These are phyloP conservation scores for Phytopythium boreale DNA, from an alignment of 352 stramenopile species.

Conservation along the genomic window DNA sequence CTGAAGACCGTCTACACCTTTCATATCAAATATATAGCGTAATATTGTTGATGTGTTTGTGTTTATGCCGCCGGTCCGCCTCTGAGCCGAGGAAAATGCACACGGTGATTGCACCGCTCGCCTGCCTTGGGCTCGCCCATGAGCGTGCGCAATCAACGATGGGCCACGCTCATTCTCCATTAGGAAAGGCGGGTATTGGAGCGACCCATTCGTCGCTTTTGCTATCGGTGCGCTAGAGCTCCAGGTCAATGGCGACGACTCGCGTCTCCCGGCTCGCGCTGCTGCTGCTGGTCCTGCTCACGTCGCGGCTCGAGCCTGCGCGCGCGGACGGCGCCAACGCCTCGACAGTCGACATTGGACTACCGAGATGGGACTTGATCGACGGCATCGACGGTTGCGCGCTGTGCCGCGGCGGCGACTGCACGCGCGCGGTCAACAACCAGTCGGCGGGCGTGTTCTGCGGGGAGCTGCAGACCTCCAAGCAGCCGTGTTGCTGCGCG, in stretches of 20 bases:
- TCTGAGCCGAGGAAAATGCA: neutral
- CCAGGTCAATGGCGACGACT: neutral
- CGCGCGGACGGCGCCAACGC: neutral
- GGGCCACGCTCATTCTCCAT: neutral
- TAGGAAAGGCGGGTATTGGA: neutral
- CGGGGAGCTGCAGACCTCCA: slow-evolving; percentile 53
- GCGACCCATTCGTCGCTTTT: too few species aligned
- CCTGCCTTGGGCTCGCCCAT: too few species aligned
- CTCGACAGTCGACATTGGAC: neutral
- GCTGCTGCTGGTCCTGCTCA: neutral
- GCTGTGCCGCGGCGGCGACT: slow-evolving; percentile 64
- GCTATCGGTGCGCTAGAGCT: neutral
- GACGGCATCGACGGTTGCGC: slow-evolving; percentile 40
- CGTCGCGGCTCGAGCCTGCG: neutral
- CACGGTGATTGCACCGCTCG: too few species aligned
- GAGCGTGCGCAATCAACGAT: neutral
- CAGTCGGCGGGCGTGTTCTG: slow-evolving; percentile 55
- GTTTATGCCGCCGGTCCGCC: neutral
- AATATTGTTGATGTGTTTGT: too few species aligned
- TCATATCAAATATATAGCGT: too few species aligned
- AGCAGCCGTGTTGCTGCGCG: slow-evolving; percentile 68
- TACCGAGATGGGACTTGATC: neutral
- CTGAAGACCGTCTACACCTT: too few species aligned
- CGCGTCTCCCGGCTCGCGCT: neutral
- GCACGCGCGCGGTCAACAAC: slow-evolving; percentile 56